Evolutionary conservation across 2,329 filamentous ascomycete genomes (phyloP).

Genomic region (Talaromyces sp.): DNA sequence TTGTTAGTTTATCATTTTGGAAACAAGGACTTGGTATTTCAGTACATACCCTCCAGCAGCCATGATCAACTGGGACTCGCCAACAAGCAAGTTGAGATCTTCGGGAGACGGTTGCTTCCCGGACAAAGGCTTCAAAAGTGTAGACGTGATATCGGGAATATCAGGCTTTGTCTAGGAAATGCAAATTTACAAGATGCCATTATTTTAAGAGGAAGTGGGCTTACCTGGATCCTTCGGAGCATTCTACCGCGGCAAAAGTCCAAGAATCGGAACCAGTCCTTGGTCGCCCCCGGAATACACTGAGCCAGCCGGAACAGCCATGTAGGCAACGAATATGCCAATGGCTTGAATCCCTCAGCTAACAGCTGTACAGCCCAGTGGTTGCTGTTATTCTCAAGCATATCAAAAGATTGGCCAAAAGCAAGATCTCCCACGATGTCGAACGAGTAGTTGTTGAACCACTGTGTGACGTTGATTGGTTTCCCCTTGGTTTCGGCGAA

Average conservation of each 20-base stretch:
- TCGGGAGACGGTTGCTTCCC: constrained; percentile 12
- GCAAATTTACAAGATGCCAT: not conserved
- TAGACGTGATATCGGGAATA: constrained; percentile 20
- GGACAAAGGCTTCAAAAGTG: constrained; percentile 19
- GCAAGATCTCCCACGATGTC: constrained; percentile 43
- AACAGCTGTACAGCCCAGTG: constrained; percentile 30
- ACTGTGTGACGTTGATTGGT: constrained; percentile 34
- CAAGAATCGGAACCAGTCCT: constrained; percentile 28
- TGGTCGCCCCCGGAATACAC: constrained; percentile 26
- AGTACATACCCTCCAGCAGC: constrained; percentile 20
- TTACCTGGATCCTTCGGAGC: constrained; percentile 23
- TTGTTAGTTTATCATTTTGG: constrained; percentile 10
- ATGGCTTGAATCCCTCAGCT: constrained; percentile 22
- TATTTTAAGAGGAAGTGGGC: not conserved
- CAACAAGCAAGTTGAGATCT: constrained; percentile 20
- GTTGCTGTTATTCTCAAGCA: constrained; percentile 7
- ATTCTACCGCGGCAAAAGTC: constrained; percentile 30
- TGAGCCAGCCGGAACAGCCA: constrained; percentile 30
- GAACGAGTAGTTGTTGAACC: constrained; percentile 39
- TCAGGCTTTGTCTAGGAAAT: constrained; percentile 9
- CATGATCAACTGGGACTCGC: constrained; percentile 24
- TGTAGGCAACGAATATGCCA: constrained; percentile 16
- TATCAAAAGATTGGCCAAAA: constrained; percentile 32
- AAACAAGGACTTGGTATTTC: constrained; percentile 1
- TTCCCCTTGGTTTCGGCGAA: constrained; percentile 21